These are phyloP conservation scores for Candida fluviatilis DNA, from an alignment of 805 yeast genomes.

Conservation along the genomic window DNA sequence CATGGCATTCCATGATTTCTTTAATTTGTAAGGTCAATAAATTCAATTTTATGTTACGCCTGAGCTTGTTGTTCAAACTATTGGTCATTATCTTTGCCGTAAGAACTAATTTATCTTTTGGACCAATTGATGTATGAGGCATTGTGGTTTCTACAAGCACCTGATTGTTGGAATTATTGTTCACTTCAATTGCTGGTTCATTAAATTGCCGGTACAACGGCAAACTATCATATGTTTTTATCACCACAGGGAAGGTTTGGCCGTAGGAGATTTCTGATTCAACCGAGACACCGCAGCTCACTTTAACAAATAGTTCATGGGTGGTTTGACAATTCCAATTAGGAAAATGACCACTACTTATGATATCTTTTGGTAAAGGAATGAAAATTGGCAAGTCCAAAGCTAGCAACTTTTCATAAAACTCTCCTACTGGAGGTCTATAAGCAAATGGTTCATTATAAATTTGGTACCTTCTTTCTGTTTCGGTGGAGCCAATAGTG, in stretches of 20 bases:
- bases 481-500: conserved; percentile 32
- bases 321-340: conserved; percentile 46
- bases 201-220: conserved; percentile 54
- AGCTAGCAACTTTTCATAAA: conserved; percentile 42
- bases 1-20: conserved; percentile 52
- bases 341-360: conserved; percentile 48
- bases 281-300: conserved; percentile 26
- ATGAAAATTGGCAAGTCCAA: conserved; percentile 58
- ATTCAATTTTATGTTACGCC: conserved; percentile 36
- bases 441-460: conserved; percentile 33
- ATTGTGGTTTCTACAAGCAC: conserved; percentile 43
- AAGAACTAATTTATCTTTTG: conserved; percentile 45
- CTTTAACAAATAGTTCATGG: conserved; percentile 41
- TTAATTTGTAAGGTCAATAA: conserved; percentile 44
- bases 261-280: conserved; percentile 27
- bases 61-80: conserved; percentile 23
- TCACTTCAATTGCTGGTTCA: conserved; percentile 45
- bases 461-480: conserved; percentile 28
- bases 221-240: conserved; percentile 53
- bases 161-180: conserved; percentile 46
- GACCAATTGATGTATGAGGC: conserved; percentile 56
- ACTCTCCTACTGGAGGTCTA: conserved; percentile 37
- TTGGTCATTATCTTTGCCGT: conserved; percentile 40
- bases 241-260: conserved; percentile 45
- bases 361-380: conserved; percentile 50